Conservation (phyloP, 768 basidiomycete species). For the Leccinum boreale region DNA sequence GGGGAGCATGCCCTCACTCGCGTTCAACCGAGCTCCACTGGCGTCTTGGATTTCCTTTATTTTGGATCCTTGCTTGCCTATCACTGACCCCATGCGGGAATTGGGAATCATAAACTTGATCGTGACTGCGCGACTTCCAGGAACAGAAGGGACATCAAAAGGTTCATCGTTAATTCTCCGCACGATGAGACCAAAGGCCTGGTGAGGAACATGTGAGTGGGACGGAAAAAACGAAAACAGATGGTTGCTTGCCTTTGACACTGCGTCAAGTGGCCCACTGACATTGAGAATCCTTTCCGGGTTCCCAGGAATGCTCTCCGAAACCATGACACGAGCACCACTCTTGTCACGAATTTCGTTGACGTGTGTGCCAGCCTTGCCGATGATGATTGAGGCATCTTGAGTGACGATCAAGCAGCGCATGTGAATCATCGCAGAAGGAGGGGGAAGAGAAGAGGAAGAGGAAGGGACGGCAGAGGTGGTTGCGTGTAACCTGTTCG, state of each 20-base stretch:
- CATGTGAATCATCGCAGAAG: slow-evolving; percentile 91
- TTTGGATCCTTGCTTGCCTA: slow-evolving; percentile 95
- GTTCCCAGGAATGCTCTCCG: slow-evolving; percentile 97
- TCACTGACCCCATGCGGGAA: slow-evolving; percentile 98
- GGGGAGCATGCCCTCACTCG: slow-evolving; percentile 97
- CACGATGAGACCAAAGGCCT: slow-evolving; percentile 99
- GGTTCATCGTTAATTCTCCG: slow-evolving; percentile 99
- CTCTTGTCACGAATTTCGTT: slow-evolving; percentile 99
- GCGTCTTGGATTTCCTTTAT: slow-evolving; percentile 99
- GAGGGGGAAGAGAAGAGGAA: slow-evolving; percentile 45
- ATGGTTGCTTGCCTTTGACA: slow-evolving; percentile 74
- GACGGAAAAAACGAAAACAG: background rate
- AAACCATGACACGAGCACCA: slow-evolving; percentile 93
- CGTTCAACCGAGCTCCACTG: slow-evolving; percentile 92
- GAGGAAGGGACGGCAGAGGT: slow-evolving; percentile 51
- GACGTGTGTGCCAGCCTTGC: slow-evolving; percentile 92
- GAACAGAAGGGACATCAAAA: slow-evolving; percentile 95
- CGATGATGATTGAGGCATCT: slow-evolving; percentile 99
- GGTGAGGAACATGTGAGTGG: slow-evolving; percentile 6
- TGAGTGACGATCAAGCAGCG: slow-evolving; percentile 98
- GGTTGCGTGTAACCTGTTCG: slow-evolving; percentile 40
- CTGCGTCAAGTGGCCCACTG: slow-evolving; percentile 95
- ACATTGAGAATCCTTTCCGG: slow-evolving; percentile 99
- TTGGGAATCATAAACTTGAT: slow-evolving; percentile 99
- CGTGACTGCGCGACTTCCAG: slow-evolving; percentile 96